These are phyloP conservation scores for Coniochaeta ligniaria DNA, from an alignment of 2,329 filamentous ascomycete genomes.

Conservation along the genomic window DNA sequence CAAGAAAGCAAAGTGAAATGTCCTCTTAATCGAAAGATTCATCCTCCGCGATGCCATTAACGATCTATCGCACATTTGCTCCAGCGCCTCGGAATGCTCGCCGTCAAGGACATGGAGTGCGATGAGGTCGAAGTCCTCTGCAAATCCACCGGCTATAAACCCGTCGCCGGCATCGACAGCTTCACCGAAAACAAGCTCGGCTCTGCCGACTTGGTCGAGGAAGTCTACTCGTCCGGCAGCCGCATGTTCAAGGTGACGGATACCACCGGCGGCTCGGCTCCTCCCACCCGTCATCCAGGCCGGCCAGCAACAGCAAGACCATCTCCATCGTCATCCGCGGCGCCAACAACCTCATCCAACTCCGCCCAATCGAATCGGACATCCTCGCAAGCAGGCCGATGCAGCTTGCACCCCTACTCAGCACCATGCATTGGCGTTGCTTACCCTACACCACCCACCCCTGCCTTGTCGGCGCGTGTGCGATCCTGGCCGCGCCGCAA, in stretches of 20 bases:
- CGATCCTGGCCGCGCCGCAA: too few species aligned
- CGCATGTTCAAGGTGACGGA: slow-evolving; percentile 94
- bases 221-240: slow-evolving; percentile 78
- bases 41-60: slow-evolving; percentile 97
- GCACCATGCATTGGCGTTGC: too few species aligned
- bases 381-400: too few species aligned
- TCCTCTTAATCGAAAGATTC: slow-evolving; percentile 96
- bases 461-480: too few species aligned
- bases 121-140: slow-evolving; percentile 99
- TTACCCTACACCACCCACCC: too few species aligned
- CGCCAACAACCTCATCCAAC: slow-evolving; percentile 85
- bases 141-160: slow-evolving; percentile 98
- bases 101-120: slow-evolving; percentile 95
- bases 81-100: slow-evolving; percentile 91
- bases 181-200: slow-evolving; percentile 99
- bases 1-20: slow-evolving; percentile 99
- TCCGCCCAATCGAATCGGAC: too few species aligned
- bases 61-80: slow-evolving; percentile 93
- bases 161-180: slow-evolving; percentile 95
- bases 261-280: slow-evolving; percentile 33
- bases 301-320: slow-evolving; percentile 51
- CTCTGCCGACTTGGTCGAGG: slow-evolving; percentile 87
- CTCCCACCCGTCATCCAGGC: background rate
- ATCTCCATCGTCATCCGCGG: slow-evolving; percentile 92
- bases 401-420: too few species aligned